phyloP scores from a whole-genome alignment of 1,139 yeast genomes.

The Pichia inconspicua region DNA sequence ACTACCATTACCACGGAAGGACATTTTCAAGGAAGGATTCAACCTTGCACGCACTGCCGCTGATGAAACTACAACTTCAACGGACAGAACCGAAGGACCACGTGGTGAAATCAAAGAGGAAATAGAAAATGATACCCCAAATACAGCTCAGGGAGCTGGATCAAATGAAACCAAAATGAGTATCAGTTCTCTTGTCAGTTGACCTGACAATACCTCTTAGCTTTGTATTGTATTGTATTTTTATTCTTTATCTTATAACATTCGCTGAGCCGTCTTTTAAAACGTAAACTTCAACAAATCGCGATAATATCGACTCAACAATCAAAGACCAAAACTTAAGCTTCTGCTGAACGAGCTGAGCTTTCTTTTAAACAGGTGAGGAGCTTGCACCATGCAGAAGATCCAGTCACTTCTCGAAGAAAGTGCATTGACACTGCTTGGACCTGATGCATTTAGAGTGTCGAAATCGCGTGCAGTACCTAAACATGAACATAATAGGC shows the following conservation, averaged over 20 bases:
- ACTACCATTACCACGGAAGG: constrained; percentile 8
- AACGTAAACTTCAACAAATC: too few species aligned
- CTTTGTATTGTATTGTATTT: too few species aligned
- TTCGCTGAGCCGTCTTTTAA: too few species aligned
- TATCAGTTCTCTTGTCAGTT: constrained; percentile 12
- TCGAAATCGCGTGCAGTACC: background rate
- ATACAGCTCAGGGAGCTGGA: background rate
- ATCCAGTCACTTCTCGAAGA: background rate
- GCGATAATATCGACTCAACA: too few species aligned
- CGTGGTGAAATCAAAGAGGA: constrained; percentile 3
- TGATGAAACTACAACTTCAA: background rate
- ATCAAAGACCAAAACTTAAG: too few species aligned
- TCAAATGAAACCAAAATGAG: constrained; percentile 9
- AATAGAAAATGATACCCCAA: background rate
- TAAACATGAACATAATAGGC: background rate
- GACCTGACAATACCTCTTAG: background rate
- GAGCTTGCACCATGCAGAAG: background rate
- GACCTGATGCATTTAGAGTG: background rate
- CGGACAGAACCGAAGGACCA: constrained; percentile 8
- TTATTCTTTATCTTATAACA: too few species aligned
- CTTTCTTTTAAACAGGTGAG: too few species aligned
- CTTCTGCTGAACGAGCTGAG: too few species aligned
- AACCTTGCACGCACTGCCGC: constrained; percentile 5
- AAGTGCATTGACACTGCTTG: background rate
- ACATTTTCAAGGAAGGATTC: constrained; percentile 16